Evolutionary conservation across 1,139 yeast genomes (phyloP).

Genomic region (Eremothecium cymbalariae): DNA sequence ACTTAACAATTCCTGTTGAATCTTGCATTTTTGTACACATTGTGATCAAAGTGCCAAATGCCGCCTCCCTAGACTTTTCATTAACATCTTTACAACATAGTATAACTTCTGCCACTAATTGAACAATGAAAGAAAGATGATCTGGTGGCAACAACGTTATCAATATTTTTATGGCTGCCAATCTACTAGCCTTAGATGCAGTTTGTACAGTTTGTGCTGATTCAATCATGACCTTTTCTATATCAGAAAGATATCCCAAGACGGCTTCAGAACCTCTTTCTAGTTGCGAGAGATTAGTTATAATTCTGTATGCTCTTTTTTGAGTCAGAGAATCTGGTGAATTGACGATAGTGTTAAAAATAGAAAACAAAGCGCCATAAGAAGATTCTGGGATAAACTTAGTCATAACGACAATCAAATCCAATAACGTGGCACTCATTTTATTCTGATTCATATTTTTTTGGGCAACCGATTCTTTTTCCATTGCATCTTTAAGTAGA

Average conservation of each 20-base stretch:
- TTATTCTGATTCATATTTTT: conserved; percentile 39
- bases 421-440: conserved; percentile 80
- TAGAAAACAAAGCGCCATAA: conserved; percentile 66
- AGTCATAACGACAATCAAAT: conserved; percentile 77
- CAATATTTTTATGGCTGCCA: conserved; percentile 56
- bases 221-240: conserved; percentile 52
- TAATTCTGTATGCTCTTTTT: conserved; percentile 80
- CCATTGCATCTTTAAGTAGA: conserved; percentile 65
- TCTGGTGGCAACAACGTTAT: conserved; percentile 52
- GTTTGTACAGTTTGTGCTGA: conserved; percentile 55
- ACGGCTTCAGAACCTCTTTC: conserved; percentile 54
- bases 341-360: conserved; percentile 62
- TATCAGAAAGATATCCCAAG: conserved; percentile 43
- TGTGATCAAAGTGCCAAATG: conserved; percentile 65
- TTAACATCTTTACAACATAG: conserved; percentile 89
- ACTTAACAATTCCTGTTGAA: conserved; percentile 53
- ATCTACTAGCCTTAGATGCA: conserved; percentile 75
- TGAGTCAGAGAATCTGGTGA: conserved; percentile 63
- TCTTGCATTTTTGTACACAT: conserved; percentile 71
- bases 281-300: conserved; percentile 61
- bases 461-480: conserved; percentile 41
- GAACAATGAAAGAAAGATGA: conserved; percentile 70
- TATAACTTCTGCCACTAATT: conserved; percentile 77
- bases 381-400: conserved; percentile 67
- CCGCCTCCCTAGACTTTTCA: conserved; percentile 79